These are phyloP conservation scores for Penicillium occitanis DNA, from an alignment of 2,329 filamentous ascomycete genomes.

Conservation along the genomic window DNA sequence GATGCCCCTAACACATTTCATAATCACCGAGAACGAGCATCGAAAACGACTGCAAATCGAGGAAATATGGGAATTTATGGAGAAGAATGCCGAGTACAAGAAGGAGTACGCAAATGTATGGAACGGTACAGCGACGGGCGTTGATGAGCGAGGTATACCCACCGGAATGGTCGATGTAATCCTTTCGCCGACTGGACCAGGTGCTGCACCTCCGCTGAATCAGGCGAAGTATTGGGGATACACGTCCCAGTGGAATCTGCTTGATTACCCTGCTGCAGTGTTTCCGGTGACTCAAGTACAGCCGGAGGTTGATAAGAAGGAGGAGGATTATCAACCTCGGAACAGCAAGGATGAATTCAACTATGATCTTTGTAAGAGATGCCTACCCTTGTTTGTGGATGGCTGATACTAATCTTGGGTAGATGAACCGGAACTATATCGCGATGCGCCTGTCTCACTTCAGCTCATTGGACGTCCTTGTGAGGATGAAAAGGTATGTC, in stretches of 20 bases:
- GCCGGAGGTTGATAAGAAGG: conserved; percentile 41
- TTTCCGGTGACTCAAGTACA: conserved; percentile 58
- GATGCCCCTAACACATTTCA: conserved; percentile 59
- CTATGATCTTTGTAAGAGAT: conserved; percentile 45
- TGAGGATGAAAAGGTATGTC: conserved; percentile 48
- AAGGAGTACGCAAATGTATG: conserved; percentile 47
- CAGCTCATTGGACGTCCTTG: conserved; percentile 17
- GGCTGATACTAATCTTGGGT: background rate
- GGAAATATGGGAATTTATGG: conserved; percentile 45
- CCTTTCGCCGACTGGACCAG: conserved; percentile 59
- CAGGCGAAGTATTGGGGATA: conserved; percentile 63
- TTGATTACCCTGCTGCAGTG: conserved; percentile 64
- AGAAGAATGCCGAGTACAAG: conserved; percentile 46
- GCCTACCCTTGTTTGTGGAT: background rate
- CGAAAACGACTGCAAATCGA: conserved; percentile 43
- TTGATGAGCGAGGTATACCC: conserved; percentile 26
- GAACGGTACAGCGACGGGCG: conserved; percentile 41
- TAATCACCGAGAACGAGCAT: conserved; percentile 56
- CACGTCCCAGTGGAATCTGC: conserved; percentile 66
- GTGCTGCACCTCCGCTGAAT: conserved; percentile 55
- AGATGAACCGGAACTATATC: conserved; percentile 20
- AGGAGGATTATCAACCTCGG: conserved; percentile 37
- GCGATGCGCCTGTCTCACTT: conserved; percentile 15
- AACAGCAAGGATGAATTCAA: conserved; percentile 52
- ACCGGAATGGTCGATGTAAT: conserved; percentile 54